Percentiles rank a stretch among this genome's conserved stretches.
Evolutionary conservation across 495 filamentous ascomycete genomes (phyloP).

Genomic region (Achaetomiella virescens): DNA sequence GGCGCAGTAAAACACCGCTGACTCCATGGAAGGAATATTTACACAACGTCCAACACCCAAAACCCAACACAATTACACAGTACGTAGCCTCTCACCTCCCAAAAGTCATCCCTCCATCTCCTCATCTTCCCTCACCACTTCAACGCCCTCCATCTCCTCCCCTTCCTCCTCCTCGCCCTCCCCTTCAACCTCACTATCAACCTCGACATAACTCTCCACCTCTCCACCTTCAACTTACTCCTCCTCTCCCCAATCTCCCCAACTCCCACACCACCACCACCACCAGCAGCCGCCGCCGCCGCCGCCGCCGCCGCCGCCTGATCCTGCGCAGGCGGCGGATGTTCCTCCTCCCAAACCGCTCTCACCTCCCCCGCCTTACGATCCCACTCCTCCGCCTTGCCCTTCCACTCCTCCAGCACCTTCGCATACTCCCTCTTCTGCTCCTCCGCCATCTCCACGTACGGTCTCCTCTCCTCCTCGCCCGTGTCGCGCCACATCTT

Average conservation of each 20-base stretch:
- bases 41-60: neutral
- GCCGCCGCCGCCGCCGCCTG: slow-evolving; percentile 14
- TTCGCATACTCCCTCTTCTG: slow-evolving; percentile 59
- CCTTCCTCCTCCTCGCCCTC: neutral
- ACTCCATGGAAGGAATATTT: neutral
- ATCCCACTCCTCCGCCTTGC: slow-evolving; percentile 63
- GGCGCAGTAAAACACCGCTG: neutral
- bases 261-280: neutral
- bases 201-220: slow-evolving; percentile 38
- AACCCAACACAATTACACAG: slow-evolving; percentile 2
- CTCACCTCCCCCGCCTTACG: slow-evolving; percentile 51
- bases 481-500: slow-evolving; percentile 81
- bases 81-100: neutral
- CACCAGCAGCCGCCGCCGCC: neutral
- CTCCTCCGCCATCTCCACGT: slow-evolving; percentile 61
- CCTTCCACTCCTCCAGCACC: slow-evolving; percentile 52
- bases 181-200: slow-evolving; percentile 19
- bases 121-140: slow-evolving; percentile 10
- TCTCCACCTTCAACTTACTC: slow-evolving; percentile 24
- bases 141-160: neutral
- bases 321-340: slow-evolving; percentile 33
- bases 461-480: slow-evolving; percentile 64
- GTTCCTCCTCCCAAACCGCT: slow-evolving; percentile 52
- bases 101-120: neutral
- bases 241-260: slow-evolving; percentile 11